A percentile compares a stretch with the other conserved stretches of the same genome.
Evolutionary conservation across 108 stramenopile species (phyloP).

Genomic region (Nitzschia sp.): DNA sequence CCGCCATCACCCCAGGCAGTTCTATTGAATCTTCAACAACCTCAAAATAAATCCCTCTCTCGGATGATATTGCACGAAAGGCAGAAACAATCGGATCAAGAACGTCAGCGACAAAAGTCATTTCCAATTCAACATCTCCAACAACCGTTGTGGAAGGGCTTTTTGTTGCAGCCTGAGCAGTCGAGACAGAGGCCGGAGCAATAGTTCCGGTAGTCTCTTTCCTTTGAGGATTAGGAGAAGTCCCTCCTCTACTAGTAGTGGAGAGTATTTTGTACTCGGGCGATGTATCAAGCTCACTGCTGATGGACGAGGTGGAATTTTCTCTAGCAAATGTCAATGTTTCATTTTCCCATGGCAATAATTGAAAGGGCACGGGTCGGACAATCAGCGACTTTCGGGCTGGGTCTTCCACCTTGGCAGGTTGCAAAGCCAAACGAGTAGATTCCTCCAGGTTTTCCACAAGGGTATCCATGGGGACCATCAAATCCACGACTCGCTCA

Average conservation of each 20-base stretch:
- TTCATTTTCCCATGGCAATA: slow-evolving; percentile 11
- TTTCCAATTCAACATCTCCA: slow-evolving; percentile 63
- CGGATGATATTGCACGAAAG: slow-evolving; percentile 62
- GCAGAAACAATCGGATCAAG: slow-evolving; percentile 64
- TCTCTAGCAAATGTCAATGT: slow-evolving; percentile 14
- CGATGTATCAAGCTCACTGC: background rate
- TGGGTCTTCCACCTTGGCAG: slow-evolving; percentile 13
- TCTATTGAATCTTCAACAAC: slow-evolving; percentile 58
- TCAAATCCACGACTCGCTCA: slow-evolving; percentile 76
- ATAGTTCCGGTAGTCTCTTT: slow-evolving; percentile 12
- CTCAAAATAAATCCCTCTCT: slow-evolving; percentile 64
- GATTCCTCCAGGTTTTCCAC: slow-evolving; percentile 40
- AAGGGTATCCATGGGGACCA: slow-evolving; percentile 74
- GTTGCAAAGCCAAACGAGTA: slow-evolving; percentile 15
- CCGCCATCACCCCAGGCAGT: slow-evolving; percentile 68
- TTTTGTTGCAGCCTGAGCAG: slow-evolving; percentile 5
- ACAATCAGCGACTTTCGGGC: slow-evolving; percentile 4
- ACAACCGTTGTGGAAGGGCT: slow-evolving; percentile 22
- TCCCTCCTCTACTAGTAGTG: background rate
- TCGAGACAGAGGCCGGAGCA: background rate
- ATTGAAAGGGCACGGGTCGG: background rate
- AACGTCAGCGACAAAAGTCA: slow-evolving; percentile 75
- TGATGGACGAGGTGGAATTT: slow-evolving; percentile 13
- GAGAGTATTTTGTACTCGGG: background rate
- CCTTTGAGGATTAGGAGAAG: background rate